Percentiles rank a stretch among this genome's conserved stretches.
phyloP scores from a whole-genome alignment of 2,329 filamentous ascomycete species.

The Venturia carpophila region DNA sequence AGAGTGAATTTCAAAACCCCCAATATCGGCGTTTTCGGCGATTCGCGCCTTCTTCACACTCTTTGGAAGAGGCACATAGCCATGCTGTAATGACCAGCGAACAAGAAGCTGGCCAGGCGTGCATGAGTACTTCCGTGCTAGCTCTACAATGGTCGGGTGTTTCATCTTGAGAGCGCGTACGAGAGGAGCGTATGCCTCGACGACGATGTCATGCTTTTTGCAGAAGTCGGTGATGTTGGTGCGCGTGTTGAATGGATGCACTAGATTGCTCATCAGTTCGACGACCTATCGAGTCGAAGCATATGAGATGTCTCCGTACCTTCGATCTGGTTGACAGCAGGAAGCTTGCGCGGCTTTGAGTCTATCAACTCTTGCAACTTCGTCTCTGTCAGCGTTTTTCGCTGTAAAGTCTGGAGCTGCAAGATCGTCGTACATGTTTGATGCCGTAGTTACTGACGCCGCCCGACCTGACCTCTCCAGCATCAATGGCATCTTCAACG shows the following conservation, averaged over 20 bases:
- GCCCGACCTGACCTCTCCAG: conserved; percentile 61
- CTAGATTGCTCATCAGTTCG: neutral
- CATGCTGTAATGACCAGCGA: conserved; percentile 70
- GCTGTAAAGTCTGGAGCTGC: neutral
- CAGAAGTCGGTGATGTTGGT: conserved; percentile 59
- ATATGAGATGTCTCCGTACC: too few species aligned
- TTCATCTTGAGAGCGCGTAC: conserved; percentile 62
- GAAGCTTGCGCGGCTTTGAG: conserved; percentile 52
- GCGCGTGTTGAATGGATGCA: conserved; percentile 76
- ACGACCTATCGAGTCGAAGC: too few species aligned
- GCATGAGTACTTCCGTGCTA: conserved; percentile 62
- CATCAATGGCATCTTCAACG: conserved; percentile 65
- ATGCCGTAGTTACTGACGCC: conserved; percentile 76
- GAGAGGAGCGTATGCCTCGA: conserved; percentile 75
- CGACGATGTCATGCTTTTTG: conserved; percentile 55
- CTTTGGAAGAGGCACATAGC: conserved; percentile 66
- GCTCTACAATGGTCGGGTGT: conserved; percentile 52
- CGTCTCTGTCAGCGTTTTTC: conserved; percentile 2
- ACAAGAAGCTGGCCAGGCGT: conserved; percentile 68
- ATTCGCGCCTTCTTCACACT: conserved; percentile 57
- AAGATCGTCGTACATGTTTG: conserved; percentile 51
- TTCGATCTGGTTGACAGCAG: conserved; percentile 68
- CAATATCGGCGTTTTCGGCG: conserved; percentile 55
- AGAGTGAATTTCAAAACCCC: conserved; percentile 52
- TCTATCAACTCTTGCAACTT: conserved; percentile 63